A percentile compares a stretch with the other conserved stretches of the same genome.
These are phyloP conservation scores for Marchantia paleacea DNA, from an alignment of 225 moss, liverwort and hornwort genomes.

Conservation along the genomic window DNA sequence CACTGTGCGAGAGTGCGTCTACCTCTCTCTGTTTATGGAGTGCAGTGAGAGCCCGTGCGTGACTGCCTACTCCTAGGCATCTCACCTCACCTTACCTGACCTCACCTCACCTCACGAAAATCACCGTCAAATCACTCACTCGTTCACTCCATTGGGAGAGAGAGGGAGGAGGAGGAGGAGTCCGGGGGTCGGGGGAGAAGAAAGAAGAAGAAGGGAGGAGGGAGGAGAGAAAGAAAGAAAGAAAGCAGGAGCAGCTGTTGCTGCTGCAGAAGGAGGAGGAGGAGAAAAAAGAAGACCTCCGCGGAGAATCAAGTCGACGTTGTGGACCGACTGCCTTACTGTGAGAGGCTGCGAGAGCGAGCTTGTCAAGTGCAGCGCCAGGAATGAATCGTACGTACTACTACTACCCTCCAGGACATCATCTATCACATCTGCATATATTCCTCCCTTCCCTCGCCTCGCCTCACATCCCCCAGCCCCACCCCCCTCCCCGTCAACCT, in stretches of 20 bases:
- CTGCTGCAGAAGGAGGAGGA: too few species aligned
- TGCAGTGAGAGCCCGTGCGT: neutral
- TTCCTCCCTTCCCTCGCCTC: too few species aligned
- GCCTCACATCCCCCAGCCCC: too few species aligned
- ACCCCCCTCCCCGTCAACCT: too few species aligned
- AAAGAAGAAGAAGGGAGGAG: neutral
- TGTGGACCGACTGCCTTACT: neutral
- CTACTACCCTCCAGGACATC: too few species aligned
- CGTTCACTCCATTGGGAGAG: neutral
- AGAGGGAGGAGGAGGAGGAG: too few species aligned
- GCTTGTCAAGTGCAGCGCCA: too few species aligned
- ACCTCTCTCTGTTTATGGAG: neutral
- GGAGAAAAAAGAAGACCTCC: too few species aligned
- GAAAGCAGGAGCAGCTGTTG: neutral
- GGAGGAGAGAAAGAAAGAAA: neutral
- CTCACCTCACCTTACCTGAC: neutral
- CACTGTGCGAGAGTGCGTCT: neutral
- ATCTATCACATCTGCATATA: too few species aligned
- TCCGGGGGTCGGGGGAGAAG: too few species aligned
- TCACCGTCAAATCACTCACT: slow-evolving; percentile 11
- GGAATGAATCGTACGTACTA: too few species aligned
- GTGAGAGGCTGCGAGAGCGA: too few species aligned
- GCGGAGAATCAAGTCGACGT: neutral
- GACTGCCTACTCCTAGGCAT: slow-evolving; percentile 1
- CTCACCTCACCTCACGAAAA: slow-evolving; percentile 3